Base-by-base conservation (phyloP, 768 basidiomycete genomes). In the Podaxis pistillaris region DNA sequence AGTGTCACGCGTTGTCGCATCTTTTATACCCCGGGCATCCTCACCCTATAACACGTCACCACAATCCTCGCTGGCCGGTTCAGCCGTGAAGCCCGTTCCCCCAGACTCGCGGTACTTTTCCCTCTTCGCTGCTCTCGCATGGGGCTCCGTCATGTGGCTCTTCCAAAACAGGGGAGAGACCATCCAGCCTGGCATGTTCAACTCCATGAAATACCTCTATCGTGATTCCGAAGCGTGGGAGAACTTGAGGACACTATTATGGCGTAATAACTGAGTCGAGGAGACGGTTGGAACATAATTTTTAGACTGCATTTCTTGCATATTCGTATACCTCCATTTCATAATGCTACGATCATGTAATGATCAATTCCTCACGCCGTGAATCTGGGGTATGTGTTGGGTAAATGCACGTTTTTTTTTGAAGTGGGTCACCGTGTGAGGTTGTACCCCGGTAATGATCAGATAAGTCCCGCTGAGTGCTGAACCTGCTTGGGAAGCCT, bases 141-240 rank as follows among this genome's bases (percentile, higher is more conserved):
- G 97, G 97, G 97, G 94, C 49, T 83, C 90, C 7, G 96, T 98
- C 51, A 98, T 99, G 96, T 99, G 90, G 85, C 77, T 97, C 64
- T 98, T 96, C 83, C 82, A 88, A 69, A 81, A 97, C 73, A 81
- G 86, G 22, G 87, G 91, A 54, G 90, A 98, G 76, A 88, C 88
- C n/a, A 86, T 99, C 64, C 95, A 98, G 69, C 93, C 94, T 17
- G 97, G 96, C 62, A 93, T 98, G 94, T 94, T 94, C 79, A 93
- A 86, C 77, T 92, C 91, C 17, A 98, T 97, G 96, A 85, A 83
- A 62, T 99, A 98, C 75, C 81, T 99, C 41, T 99, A 98, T 77
- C 86, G 88, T 41, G 94, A 98, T 73, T 96, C 94, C 19, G 93
- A 98, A 64, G 75, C 78, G 47, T 98, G 96, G 95, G 84, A 80